Evolutionary conservation across 2,329 filamentous ascomycete genomes (phyloP), one percentile per base, ranked within the genome.

Genomic region (Akanthomyces muscarius): DNA sequence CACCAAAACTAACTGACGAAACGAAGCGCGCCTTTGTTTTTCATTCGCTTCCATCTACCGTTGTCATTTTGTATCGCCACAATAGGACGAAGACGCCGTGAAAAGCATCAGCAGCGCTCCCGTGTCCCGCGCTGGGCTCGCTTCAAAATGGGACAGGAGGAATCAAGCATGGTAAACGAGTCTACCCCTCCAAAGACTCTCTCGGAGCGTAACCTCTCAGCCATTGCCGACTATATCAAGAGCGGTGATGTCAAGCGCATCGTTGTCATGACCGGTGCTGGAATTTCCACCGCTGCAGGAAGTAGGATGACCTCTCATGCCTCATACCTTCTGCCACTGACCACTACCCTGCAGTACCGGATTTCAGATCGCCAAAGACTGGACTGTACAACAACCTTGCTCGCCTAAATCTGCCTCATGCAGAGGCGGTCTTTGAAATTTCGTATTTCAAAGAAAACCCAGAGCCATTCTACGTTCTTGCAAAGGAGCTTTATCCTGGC

Each of bases 401-500:
- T 25, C 86, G 90, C 59, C 84, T 98, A 38, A 87, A 96, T 65
- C 83, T 99, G 0, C 93, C 93, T 0, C 89, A 94, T 70, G 89
- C 94, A 25, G 92, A 98, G 77, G 93, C 92, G 41, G 92, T 98
- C 51, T 98, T 99, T 76, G 92, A 97, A 71, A 94, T 99, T 67
- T 81, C 81, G 64, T 99, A 91, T 80, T 99, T 99, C 78, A 84
- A 89, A 65, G 72, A 87, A 50, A 89, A 96, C 67, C 95, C 95
- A 0, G 81, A 87, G 38, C 93, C 95, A 0, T 99, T 99, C 79
- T 99, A 98, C 75, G 86, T 91, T 1, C 84, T 99, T 42, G 94
- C 94, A 16, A 90, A 89, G 69, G 95, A 98, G 76, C 83, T 99
- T 4, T 96, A 97, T 71, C 95, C 95, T 0, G 94, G 93, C 21